phyloP scores from a whole-genome alignment of 345 rosid genomes.

The Rhodamnia rubescens region DNA sequence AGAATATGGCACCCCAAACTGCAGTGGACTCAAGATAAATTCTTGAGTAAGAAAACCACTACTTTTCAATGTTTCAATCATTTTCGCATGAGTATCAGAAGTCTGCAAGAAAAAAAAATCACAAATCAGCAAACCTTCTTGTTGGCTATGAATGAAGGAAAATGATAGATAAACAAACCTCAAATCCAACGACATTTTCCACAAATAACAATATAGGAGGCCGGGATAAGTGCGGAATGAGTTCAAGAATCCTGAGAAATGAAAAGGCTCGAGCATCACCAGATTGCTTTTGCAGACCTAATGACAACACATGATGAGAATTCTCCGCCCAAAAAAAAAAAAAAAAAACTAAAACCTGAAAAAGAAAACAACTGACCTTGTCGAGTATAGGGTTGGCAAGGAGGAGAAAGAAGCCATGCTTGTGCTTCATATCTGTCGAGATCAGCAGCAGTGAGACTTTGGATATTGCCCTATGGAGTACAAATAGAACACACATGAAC shows the following conservation, averaged over 20 bases:
- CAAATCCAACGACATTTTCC: conserved; percentile 87
- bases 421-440: conserved; percentile 59
- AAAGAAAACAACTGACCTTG: conserved; percentile 44
- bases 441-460: conserved; percentile 66
- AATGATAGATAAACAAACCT: conserved; percentile 32
- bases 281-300: conserved; percentile 89
- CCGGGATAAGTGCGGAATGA: conserved; percentile 39
- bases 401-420: conserved; percentile 97
- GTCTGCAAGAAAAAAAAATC: conserved; percentile 30
- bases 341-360: background rate
- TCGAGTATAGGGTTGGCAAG: conserved; percentile 95
- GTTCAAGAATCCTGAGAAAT: conserved; percentile 83
- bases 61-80: conserved; percentile 49
- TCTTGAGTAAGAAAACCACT: conserved; percentile 55
- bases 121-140: background rate
- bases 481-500: background rate
- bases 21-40: conserved; percentile 86
- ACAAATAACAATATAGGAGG: conserved; percentile 70
- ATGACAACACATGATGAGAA: conserved; percentile 9
- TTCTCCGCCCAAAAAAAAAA: background rate
- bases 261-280: conserved; percentile 90
- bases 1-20: conserved; percentile 93
- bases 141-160: background rate
- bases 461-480: conserved; percentile 66
- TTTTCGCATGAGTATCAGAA: conserved; percentile 69